Base-by-base conservation (phyloP, 345 rosid genomes). In the Kandelia obovata region DNA sequence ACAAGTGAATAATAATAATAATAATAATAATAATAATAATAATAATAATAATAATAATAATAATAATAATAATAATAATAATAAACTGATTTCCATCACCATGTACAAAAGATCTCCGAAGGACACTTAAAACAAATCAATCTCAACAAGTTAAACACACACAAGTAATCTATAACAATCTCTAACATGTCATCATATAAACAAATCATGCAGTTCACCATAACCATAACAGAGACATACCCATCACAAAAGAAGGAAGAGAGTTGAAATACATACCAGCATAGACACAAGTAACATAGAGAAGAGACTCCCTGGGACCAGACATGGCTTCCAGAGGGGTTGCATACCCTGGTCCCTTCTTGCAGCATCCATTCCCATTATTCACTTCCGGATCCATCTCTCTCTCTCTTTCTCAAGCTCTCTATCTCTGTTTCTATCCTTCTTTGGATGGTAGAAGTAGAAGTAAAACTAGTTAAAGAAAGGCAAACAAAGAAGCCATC, bases 211-310 rank as follows among this genome's bases (percentile, higher is more conserved):
- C 6, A 13, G 27, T 57, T 37, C 4, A 58, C 7, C 51, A 34
- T 15, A 60, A 58, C 26, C 9, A 13, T 9, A 53, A 49, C 34
- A 13, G 9, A 27, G 13, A 31, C 46, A 9, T 5, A 35, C 59
- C 21, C 57, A 23, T 7, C 9, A 19, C 30, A 13, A 0, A 19
- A 53, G 13, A 9, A n/a, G 13, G 46, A 28, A 6, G 6, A 21
- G 3, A 16, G 0, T 20, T 32, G n/a, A 20, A 60, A 28, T 17
- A 34, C 57, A 47, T 73, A 91, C 98, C 96, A 6, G 87, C 20
- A 73, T 93, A 93, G 67, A 93, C 80, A 59, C 97, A 92, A 9
- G 97, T 86, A 77, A 91, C 96, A 61, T 93, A 93, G 73, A 93
- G 62, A 67, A 91, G 86, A 59, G 85, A 62, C 75, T 93, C 98